Evolutionary conservation across 345 rosid species (phyloP).

Genomic region (Brassica cretica): DNA sequence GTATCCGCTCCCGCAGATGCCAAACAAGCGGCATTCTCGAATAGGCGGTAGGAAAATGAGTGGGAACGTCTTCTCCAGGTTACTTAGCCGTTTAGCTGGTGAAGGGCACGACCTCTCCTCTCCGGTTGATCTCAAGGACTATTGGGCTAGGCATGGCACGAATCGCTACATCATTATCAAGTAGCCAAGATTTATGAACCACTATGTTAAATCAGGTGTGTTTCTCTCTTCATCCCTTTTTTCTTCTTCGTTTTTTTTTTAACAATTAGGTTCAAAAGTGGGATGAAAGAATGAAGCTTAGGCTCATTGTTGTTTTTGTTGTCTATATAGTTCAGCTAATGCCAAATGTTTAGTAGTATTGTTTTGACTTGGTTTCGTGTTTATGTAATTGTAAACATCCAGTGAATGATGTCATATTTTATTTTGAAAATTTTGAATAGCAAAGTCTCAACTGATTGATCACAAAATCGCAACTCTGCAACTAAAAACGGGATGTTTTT

Average conservation of each 20-base stretch:
- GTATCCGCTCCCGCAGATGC: conserved; percentile 84
- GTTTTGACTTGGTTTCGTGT: conserved; percentile 17
- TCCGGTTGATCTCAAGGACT: conserved; percentile 79
- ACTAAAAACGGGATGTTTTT: not conserved
- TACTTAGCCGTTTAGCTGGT: conserved; percentile 74
- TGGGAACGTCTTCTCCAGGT: conserved; percentile 67
- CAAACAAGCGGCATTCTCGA: conserved; percentile 84
- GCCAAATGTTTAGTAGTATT: conserved; percentile 31
- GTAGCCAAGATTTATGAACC: conserved; percentile 39
- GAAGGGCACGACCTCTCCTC: conserved; percentile 64
- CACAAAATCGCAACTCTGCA: not conserved
- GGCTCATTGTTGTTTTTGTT: conserved; percentile 12
- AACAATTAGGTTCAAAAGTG: conserved; percentile 11
- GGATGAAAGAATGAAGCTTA: conserved; percentile 15
- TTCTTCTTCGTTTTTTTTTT: not conserved
- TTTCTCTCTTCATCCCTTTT: not conserved
- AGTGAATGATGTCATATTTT: not conserved
- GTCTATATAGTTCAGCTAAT: conserved; percentile 11
- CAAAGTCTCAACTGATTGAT: not conserved
- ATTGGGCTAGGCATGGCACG: conserved; percentile 95
- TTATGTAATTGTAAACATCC: conserved; percentile 6
- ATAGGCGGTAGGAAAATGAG: conserved; percentile 97
- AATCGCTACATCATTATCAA: conserved; percentile 94
- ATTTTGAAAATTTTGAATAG: not conserved
- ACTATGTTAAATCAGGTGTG: conserved; percentile 18